Evolutionary conservation across 202 grass and related monocot species (phyloP).

Genomic region (Digitaria exilis): DNA sequence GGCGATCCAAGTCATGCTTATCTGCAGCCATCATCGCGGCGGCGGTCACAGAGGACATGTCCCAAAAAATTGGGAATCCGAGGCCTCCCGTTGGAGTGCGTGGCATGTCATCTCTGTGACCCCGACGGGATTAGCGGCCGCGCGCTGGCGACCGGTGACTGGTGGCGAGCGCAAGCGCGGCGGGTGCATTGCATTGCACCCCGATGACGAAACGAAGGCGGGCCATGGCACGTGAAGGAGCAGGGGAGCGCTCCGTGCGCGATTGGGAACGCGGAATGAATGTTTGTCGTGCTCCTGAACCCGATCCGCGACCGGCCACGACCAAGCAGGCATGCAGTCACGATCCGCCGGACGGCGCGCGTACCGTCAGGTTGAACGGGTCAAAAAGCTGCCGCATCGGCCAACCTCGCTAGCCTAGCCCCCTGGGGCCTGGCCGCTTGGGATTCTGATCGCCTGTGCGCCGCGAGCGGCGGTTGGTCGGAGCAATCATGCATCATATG

Average conservation of each 20-base stretch:
- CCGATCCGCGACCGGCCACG: background rate
- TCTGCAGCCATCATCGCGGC: background rate
- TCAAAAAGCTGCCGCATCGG: background rate
- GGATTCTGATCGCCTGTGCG: background rate
- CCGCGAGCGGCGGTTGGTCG: constrained; percentile 25
- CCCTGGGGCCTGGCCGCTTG: too few species aligned
- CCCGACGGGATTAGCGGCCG: background rate
- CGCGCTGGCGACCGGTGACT: background rate
- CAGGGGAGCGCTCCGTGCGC: background rate
- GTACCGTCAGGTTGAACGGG: background rate
- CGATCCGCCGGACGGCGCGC: background rate
- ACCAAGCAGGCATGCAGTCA: too few species aligned
- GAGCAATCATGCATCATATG: constrained; percentile 30
- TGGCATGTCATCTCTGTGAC: background rate
- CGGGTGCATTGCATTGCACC: background rate
- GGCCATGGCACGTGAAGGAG: constrained; percentile 9
- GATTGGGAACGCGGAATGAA: background rate
- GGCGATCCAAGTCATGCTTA: background rate
- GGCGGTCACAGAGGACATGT: background rate
- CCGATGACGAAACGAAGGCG: background rate
- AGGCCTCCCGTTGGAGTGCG: background rate
- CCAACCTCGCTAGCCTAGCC: background rate
- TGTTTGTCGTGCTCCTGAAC: background rate
- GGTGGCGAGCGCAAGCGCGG: background rate
- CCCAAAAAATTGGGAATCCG: constrained; percentile 2